Percentiles rank a stretch among this genome's conserved stretches.
Evolutionary conservation across 306 rosid species (phyloP).

Genomic region (Delonix regia): DNA sequence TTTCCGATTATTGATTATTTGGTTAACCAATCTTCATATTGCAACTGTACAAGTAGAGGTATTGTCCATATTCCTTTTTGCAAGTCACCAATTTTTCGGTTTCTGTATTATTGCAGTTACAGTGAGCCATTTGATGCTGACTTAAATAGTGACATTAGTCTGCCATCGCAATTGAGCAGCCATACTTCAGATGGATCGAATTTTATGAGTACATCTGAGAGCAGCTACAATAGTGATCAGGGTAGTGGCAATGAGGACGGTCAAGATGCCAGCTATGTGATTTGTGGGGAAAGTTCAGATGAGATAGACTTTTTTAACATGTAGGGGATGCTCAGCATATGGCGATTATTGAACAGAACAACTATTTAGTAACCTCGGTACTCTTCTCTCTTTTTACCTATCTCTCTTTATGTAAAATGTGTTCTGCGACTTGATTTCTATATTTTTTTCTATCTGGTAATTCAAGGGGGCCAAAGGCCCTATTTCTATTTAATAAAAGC

Average conservation of each 20-base stretch:
- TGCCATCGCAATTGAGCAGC: slow-evolving; percentile 72
- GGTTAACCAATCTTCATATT: slow-evolving; percentile 10
- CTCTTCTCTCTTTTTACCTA: background rate
- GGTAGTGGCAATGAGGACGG: slow-evolving; percentile 92
- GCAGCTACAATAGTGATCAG: slow-evolving; percentile 86
- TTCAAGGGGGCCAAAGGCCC: background rate
- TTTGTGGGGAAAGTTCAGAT: slow-evolving; percentile 84
- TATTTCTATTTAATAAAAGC: background rate
- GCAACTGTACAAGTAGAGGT: slow-evolving; percentile 12
- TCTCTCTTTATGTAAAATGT: background rate
- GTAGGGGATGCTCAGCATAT: slow-evolving; percentile 40
- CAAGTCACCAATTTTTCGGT: slow-evolving; percentile 16
- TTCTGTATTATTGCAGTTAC: slow-evolving; percentile 63
- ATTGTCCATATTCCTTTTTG: background rate
- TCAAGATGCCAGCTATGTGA: slow-evolving; percentile 56
- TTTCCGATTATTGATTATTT: slow-evolving; percentile 17
- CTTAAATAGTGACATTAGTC: slow-evolving; percentile 65
- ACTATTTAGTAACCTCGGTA: slow-evolving; percentile 45
- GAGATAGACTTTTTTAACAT: slow-evolving; percentile 64
- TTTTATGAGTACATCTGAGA: slow-evolving; percentile 77
- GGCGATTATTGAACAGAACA: slow-evolving; percentile 35
- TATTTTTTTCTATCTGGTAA: background rate
- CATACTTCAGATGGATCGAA: slow-evolving; percentile 67
- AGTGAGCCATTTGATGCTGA: slow-evolving; percentile 67
- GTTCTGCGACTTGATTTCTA: background rate